Evolutionary conservation across 352 stramenopile genomes (phyloP).

Genomic region (Pythium rishiriense): DNA sequence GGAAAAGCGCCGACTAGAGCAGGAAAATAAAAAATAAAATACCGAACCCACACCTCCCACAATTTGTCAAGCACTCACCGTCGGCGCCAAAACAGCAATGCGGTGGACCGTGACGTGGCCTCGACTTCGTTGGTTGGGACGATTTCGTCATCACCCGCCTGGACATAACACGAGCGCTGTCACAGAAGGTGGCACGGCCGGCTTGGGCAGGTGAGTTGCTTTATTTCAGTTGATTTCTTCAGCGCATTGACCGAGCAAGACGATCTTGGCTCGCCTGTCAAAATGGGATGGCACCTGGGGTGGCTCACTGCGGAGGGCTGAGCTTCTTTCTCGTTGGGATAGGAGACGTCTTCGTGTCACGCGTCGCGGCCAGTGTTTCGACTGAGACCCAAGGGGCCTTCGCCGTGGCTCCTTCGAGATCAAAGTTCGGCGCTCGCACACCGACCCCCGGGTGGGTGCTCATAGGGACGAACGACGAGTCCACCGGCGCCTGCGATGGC

Average conservation of each 20-base stretch:
- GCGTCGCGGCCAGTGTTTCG: slow-evolving; percentile 43
- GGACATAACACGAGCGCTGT: slow-evolving; percentile 15
- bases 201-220: slow-evolving; percentile 17
- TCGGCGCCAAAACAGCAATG: slow-evolving; percentile 18
- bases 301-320: slow-evolving; percentile 8
- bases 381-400: slow-evolving; percentile 73
- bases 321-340: slow-evolving; percentile 18
- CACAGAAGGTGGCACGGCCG: slow-evolving; percentile 6
- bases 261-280: not conserved
- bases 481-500: slow-evolving; percentile 55
- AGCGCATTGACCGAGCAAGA: not conserved
- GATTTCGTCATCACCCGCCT: slow-evolving; percentile 20
- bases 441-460: slow-evolving; percentile 59
- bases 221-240: slow-evolving; percentile 29
- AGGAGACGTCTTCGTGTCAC: slow-evolving; percentile 58
- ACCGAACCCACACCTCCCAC: slow-evolving; percentile 17
- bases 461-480: slow-evolving; percentile 52
- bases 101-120: slow-evolving; percentile 2
- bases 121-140: slow-evolving; percentile 4
- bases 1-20: slow-evolving; percentile 12
- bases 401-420: slow-evolving; percentile 53
- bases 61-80: slow-evolving; percentile 17
- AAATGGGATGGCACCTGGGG: slow-evolving; percentile 1
- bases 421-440: slow-evolving; percentile 69
- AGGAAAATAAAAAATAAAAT: slow-evolving; percentile 30